These are phyloP conservation scores for Penicillium canescens DNA, from an alignment of 495 filamentous ascomycete species.

Conservation along the genomic window DNA sequence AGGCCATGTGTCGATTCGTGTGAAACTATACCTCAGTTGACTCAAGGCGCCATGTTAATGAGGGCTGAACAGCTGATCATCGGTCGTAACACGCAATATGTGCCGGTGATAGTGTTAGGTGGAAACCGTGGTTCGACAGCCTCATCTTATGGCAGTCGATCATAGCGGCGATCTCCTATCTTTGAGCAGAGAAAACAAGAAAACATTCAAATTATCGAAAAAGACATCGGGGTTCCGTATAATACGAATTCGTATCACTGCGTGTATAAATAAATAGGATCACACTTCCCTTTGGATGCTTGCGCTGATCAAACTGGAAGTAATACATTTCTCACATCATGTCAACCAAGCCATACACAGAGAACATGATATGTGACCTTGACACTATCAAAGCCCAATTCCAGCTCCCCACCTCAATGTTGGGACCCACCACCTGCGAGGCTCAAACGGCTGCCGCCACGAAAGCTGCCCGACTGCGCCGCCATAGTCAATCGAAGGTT, in stretches of 20 bases:
- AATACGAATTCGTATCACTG: background rate
- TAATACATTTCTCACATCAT: background rate
- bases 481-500: background rate
- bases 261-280: background rate
- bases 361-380: constrained; percentile 5
- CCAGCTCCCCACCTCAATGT: background rate
- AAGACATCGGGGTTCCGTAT: too few relatives aligned
- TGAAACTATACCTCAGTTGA: background rate
- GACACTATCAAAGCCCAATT: constrained; percentile 9
- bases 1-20: background rate
- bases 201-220: too few relatives aligned
- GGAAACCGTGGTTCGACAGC: background rate
- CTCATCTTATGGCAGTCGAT: background rate
- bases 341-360: background rate
- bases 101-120: background rate
- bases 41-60: background rate
- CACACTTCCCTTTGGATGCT: background rate
- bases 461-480: background rate
- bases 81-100: background rate
- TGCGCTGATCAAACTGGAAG: background rate
- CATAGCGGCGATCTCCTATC: background rate
- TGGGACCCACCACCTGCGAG: background rate
- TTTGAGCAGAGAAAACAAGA: background rate
- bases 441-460: background rate
- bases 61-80: background rate